phyloP scores from a whole-genome alignment of 1,139 yeast species.

The Magnusiomyces tetraspermus region DNA sequence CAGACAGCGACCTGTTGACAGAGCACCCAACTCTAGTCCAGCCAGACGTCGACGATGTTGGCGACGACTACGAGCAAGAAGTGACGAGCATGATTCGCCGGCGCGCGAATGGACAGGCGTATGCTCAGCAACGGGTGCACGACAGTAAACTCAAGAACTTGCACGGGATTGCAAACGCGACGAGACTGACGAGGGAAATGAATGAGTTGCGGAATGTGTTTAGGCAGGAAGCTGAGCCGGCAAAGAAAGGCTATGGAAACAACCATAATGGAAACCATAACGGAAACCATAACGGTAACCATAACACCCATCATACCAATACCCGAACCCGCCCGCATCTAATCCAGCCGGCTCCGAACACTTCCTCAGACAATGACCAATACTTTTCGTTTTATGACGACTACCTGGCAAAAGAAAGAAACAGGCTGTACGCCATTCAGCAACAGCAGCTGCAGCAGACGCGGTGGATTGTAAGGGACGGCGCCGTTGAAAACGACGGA shows the following conservation, averaged over 20 bases:
- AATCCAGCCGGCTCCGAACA: no score
- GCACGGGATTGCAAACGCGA: not conserved
- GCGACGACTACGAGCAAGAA: not conserved
- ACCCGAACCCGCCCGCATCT: no score
- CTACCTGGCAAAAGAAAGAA: not conserved
- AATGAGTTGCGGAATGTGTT: not conserved
- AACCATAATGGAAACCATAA: not conserved
- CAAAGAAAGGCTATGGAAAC: not conserved
- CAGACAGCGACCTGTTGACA: not conserved
- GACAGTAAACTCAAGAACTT: not conserved
- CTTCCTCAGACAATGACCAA: no score
- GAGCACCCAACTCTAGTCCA: not conserved
- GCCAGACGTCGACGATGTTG: not conserved
- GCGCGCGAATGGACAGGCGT: not conserved
- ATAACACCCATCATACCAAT: no score
- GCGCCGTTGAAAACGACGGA: not conserved
- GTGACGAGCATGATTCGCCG: not conserved
- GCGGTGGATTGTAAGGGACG: not conserved
- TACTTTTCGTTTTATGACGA: not conserved
- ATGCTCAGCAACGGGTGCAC: not conserved
- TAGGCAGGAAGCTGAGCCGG: not conserved
- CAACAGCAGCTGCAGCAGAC: not conserved
- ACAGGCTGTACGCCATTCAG: not conserved
- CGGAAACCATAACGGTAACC: not conserved
- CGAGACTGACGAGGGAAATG: not conserved